Base-by-base conservation (phyloP, 2,329 filamentous ascomycete genomes). In the Xylaria arbuscula region DNA sequence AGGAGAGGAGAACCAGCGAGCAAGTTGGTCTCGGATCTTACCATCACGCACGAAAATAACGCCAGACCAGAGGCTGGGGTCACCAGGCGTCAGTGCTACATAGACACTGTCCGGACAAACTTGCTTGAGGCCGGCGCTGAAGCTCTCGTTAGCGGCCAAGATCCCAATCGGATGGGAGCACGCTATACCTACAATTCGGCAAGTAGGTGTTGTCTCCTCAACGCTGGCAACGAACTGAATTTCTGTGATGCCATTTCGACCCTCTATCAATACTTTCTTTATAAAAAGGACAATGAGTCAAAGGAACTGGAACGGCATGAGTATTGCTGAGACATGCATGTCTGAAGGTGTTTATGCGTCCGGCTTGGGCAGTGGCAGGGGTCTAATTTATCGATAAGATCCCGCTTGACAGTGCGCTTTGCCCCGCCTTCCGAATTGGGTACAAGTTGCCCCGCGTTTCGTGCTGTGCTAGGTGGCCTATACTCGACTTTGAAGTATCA, bases 41-140 rank as follows among this genome's bases (percentile, higher is more conserved):
- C 95, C 95, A 84, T 93, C 91, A 65, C 93, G 92, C 70, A 97
- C 89, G 78, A 98, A 98, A 34, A 98, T 85, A 22, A 97, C 92
- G n/a, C 93, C 94, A 38, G 90, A 91, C 95, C 95, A 98, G 57
- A 94, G 83, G 17, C 89, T 89, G 19, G 93, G 89, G 77, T 97
- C 91, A 28, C 92, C 92, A 0, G 93, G 93, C 34, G 92, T 92
- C 68, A 97, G 87, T 78, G 88, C 93, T 80, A 98, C 88, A 81
- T 96, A 98, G 70, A 98, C 86, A 62, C 96, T 95, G 65, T 93
- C 89, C 1, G 94, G 94, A 78, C 92, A 94, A 67, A 91, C 90
- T 81, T 93, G 88, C 80, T 92, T 94, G 74, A 97, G 85, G 69
- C 92, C 92, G 69, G 92, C 88, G 81, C 93, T 97, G 80, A 32